Evolutionary conservation across 2,329 filamentous ascomycete species (phyloP).

Genomic region (Ceratocystiopsis brevicomis): DNA sequence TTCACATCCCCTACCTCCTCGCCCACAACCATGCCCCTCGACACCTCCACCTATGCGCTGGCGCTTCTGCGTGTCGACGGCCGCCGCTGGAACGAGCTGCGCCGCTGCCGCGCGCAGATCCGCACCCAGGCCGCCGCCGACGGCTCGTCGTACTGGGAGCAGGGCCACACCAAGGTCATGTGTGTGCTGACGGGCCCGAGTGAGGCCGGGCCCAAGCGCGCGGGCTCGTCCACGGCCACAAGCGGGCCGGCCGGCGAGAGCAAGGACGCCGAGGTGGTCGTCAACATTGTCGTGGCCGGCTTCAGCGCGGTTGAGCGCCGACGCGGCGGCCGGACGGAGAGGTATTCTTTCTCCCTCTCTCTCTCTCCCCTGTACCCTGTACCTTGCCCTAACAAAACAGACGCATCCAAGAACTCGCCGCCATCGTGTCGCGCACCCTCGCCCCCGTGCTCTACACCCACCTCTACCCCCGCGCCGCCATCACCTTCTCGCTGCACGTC

Average conservation of each 20-base stretch:
- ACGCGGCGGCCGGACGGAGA: slow-evolving; percentile 55
- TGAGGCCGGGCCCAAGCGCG: slow-evolving; percentile 34
- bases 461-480: slow-evolving; percentile 73
- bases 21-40: slow-evolving; percentile 55
- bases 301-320: slow-evolving; percentile 79
- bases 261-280: slow-evolving; percentile 49
- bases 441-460: slow-evolving; percentile 63
- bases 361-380: background rate
- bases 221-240: slow-evolving; percentile 9
- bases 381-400: slow-evolving; percentile 23
- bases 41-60: slow-evolving; percentile 79
- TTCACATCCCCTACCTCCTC: too few species aligned
- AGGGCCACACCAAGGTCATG: slow-evolving; percentile 94
- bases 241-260: slow-evolving; percentile 12
- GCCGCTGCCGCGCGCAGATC: slow-evolving; percentile 72
- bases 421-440: slow-evolving; percentile 61
- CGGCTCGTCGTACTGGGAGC: slow-evolving; percentile 82
- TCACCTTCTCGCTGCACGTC: slow-evolving; percentile 68
- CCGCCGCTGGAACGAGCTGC: slow-evolving; percentile 91
- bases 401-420: slow-evolving; percentile 61
- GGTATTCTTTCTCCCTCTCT: slow-evolving; percentile 32
- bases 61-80: slow-evolving; percentile 69
- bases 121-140: slow-evolving; percentile 84
- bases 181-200: slow-evolving; percentile 76
- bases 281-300: slow-evolving; percentile 69